Base-by-base conservation (phyloP, 2,329 filamentous ascomycete genomes). In the Fusarium oxysporum region DNA sequence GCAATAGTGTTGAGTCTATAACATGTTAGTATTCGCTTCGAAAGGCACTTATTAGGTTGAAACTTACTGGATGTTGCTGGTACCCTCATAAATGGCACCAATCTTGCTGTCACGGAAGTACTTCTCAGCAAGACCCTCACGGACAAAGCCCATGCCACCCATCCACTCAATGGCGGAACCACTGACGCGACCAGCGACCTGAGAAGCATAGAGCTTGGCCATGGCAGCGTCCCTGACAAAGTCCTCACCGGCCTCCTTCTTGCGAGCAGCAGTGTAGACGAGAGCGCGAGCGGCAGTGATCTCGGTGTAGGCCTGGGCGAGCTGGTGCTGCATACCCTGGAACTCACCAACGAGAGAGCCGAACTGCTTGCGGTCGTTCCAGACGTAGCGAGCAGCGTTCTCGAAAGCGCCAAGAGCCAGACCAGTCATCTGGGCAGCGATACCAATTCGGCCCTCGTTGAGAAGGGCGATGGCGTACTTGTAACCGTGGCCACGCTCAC, bases 321-420 rank as follows among this genome's bases (percentile, higher is more conserved):
- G 92, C 86, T 99, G 96, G 86, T 98, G 95, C 86, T 98, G 96
- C 96, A 99, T 98, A 78, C 95, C 95, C 85, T 99, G 96, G 89
- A 99, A 99, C 82, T 97, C 93, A 79, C 96, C 96, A 68, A 99
- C 92, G 61, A 97, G 89, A 80, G 94, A 88, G 75, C 96, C 96
- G 81, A 99, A 99, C 86, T 99, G 96, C 86, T 94, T 95, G 79
- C 96, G 93, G 86, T 99, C 96, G 84, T 98, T 98, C 95, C 95
- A 99, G 75, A 95, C 95, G 84, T 99, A 98, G 71, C 89, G 71
- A 68, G 93, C 96, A 33, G 96, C 96, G 80, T 98, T 98, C 82
- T 98, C 95, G 86, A 93, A 99, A 21, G 96, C 94, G 50, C 96
- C 96, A 30, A 98, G 89, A 2, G 96, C 96, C 62, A 99, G 89